Evolutionary conservation across 2,329 filamentous ascomycete genomes (phyloP).

Genomic region (Fusarium tanahbumbuense): DNA sequence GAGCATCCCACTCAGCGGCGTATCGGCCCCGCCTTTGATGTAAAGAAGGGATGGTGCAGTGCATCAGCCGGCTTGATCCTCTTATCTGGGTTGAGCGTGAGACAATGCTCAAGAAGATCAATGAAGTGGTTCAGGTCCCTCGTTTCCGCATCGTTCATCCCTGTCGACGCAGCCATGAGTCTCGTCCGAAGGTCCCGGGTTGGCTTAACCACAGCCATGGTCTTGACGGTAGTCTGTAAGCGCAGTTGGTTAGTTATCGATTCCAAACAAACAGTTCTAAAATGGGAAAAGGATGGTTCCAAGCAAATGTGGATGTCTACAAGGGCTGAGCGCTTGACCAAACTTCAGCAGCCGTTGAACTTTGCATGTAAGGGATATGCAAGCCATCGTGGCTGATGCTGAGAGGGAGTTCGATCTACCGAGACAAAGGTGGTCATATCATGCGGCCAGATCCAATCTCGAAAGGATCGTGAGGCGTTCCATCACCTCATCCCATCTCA

Average conservation of each 20-base stretch:
- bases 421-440: conserved; percentile 31
- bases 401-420: conserved; percentile 32
- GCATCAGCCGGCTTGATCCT: conserved; percentile 88
- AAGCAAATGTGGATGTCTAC: conserved; percentile 21
- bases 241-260: conserved; percentile 35
- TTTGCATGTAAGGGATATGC: conserved; percentile 40
- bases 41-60: conserved; percentile 88
- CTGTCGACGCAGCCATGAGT: conserved; percentile 77
- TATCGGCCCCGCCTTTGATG: conserved; percentile 49
- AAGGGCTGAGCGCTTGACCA: conserved; percentile 32
- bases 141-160: conserved; percentile 77
- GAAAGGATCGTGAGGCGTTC: conserved; percentile 29
- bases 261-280: conserved; percentile 29
- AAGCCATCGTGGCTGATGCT: conserved; percentile 34
- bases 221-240: conserved; percentile 72
- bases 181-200: conserved; percentile 84
- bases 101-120: conserved; percentile 87
- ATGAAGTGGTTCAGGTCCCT: conserved; percentile 86
- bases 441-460: conserved; percentile 36
- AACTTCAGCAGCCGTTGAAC: conserved; percentile 31
- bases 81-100: conserved; percentile 92
- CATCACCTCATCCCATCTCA: conserved; percentile 21
- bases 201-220: conserved; percentile 77
- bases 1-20: conserved; percentile 35
- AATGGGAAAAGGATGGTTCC: conserved; percentile 6